Conservation (phyloP, 1,284 basidiomycete genomes). For the Malassezia sympodialis region DNA sequence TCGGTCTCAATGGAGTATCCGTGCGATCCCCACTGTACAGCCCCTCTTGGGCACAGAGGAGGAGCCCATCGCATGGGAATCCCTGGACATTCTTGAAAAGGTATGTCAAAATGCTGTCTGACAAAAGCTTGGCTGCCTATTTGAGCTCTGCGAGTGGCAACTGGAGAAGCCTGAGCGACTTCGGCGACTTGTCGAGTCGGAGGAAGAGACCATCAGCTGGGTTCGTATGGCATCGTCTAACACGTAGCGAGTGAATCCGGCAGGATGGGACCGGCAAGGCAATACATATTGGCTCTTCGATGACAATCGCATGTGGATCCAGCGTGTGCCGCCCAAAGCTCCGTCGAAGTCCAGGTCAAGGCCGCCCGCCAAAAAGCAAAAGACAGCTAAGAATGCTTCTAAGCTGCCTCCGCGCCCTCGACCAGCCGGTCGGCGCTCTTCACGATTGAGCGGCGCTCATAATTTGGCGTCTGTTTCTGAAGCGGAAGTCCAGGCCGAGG, state of each 20-base stretch:
- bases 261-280: constrained; percentile 68
- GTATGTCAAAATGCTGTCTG: background rate
- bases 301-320: constrained; percentile 76
- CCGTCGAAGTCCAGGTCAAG: constrained; percentile 17
- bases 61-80: constrained; percentile 48
- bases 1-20: constrained; percentile 22
- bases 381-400: constrained; percentile 20
- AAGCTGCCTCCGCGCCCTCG: constrained; percentile 18
- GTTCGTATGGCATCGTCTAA: constrained; percentile 32
- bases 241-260: constrained; percentile 61
- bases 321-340: constrained; percentile 51
- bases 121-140: constrained; percentile 36
- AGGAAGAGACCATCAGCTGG: constrained; percentile 52
- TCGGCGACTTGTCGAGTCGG: constrained; percentile 51
- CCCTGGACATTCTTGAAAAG: constrained; percentile 51
- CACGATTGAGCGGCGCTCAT: constrained; percentile 15
- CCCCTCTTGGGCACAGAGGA: constrained; percentile 29
- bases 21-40: constrained; percentile 18
- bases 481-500: background rate
- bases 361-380: constrained; percentile 22
- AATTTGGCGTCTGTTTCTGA: constrained; percentile 7
- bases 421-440: constrained; percentile 47
- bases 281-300: constrained; percentile 85
- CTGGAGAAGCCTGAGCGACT: constrained; percentile 53
- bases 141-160: constrained; percentile 53